Percentiles rank a stretch among this genome's conserved stretches.
Evolutionary conservation across 495 filamentous ascomycete species (phyloP).

Genomic region (Lasiosphaeriaceae sp.): DNA sequence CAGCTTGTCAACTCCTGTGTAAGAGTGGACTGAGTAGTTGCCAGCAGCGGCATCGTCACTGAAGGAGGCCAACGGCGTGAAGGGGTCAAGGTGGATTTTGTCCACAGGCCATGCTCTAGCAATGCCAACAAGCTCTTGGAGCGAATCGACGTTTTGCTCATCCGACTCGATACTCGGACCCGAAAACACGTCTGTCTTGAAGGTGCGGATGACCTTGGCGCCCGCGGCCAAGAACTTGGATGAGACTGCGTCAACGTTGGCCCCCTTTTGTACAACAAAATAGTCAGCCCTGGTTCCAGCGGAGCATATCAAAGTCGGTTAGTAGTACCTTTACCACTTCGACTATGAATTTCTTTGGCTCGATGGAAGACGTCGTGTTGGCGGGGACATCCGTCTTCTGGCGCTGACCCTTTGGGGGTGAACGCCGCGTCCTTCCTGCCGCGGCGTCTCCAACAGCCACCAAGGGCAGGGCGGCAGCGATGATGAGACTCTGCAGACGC

Average conservation of each 20-base stretch:
- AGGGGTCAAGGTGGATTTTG: slow-evolving; percentile 14
- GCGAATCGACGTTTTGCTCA: slow-evolving; percentile 21
- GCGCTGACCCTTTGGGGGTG: background rate
- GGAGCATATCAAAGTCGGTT: too few relatives aligned
- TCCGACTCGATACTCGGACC: slow-evolving; percentile 27
- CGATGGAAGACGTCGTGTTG: background rate
- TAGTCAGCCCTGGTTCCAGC: too few relatives aligned
- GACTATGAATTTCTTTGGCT: slow-evolving; percentile 14
- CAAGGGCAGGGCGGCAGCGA: background rate
- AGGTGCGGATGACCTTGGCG: slow-evolving; percentile 21
- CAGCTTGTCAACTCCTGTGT: slow-evolving; percentile 29
- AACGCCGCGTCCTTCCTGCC: background rate
- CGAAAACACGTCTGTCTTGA: slow-evolving; percentile 31
- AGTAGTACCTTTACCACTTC: slow-evolving; percentile 11
- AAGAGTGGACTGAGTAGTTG: slow-evolving; percentile 29
- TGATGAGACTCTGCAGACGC: background rate
- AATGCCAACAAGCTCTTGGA: slow-evolving; percentile 16
- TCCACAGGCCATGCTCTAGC: slow-evolving; percentile 26
- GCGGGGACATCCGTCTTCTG: background rate
- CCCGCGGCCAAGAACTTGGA: slow-evolving; percentile 7
- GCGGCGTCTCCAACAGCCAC: background rate
- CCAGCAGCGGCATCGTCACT: slow-evolving; percentile 15
- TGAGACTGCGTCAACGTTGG: slow-evolving; percentile 3
- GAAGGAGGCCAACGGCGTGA: slow-evolving; percentile 10
- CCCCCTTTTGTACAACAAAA: too few relatives aligned